Percentiles rank a stretch among this genome's conserved stretches.
phyloP scores from a whole-genome alignment of 208 protist species.

The Strigomonas oncopelti region DNA sequence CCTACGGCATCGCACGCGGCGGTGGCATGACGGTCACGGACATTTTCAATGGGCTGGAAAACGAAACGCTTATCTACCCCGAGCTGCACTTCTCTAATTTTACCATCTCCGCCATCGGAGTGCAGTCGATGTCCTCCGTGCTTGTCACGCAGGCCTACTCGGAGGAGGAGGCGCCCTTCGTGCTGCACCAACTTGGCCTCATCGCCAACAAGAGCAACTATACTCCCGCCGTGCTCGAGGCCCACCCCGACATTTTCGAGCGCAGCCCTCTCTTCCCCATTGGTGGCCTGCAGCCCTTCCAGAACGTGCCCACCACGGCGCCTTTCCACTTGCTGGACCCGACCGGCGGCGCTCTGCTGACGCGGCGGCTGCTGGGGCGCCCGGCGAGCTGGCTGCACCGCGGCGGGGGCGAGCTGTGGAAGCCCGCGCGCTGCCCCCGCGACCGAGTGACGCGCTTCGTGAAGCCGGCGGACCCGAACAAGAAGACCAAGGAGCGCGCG shows the following conservation, averaged over 20 bases:
- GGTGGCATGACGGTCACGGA: not conserved
- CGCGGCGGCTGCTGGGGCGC: constrained; percentile 37
- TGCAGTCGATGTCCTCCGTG: constrained; percentile 26
- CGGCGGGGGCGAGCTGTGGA: constrained; percentile 39
- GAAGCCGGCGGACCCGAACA: constrained; percentile 13
- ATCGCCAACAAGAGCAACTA: constrained; percentile 17
- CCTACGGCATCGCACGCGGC: not conserved
- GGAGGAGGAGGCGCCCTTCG: constrained; percentile 16
- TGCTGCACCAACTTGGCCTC: constrained; percentile 20
- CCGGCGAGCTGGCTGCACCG: constrained; percentile 30
- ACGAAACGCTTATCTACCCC: not conserved
- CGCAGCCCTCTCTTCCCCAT: constrained; percentile 24
- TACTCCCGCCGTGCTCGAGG: constrained; percentile 17
- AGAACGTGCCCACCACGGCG: constrained; percentile 6
- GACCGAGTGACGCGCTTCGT: constrained; percentile 20
- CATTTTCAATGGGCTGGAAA: not conserved
- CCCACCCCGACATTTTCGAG: constrained; percentile 13
- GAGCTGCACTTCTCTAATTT: constrained; percentile 55
- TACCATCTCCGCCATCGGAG: constrained; percentile 26
- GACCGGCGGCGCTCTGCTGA: constrained; percentile 42
- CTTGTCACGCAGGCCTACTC: constrained; percentile 27
- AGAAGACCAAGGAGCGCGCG: constrained; percentile 22
- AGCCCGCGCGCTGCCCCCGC: constrained; percentile 19
- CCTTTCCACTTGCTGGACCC: constrained; percentile 43
- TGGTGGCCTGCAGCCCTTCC: constrained; percentile 54